Evolutionary conservation across 2,329 filamentous ascomycete genomes (phyloP).

Genomic region (Hypoxylon sp.): DNA sequence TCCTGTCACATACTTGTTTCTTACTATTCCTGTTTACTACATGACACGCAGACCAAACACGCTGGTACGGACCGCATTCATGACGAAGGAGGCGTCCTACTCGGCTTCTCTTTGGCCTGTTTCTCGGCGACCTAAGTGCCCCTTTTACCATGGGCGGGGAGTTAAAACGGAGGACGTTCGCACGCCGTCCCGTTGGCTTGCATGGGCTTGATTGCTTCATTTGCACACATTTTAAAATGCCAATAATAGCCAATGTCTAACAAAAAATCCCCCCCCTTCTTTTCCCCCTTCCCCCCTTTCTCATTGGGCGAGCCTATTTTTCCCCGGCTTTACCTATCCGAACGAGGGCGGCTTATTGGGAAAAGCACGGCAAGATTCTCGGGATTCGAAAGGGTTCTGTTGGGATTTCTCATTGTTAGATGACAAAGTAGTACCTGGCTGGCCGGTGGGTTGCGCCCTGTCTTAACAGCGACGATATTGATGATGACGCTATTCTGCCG

Average conservation of each 20-base stretch:
- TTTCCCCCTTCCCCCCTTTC: conserved; percentile 2
- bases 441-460: conserved; percentile 17
- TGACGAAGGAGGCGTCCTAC: conserved; percentile 28
- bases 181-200: conserved; percentile 28
- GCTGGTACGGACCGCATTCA: background rate
- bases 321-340: background rate
- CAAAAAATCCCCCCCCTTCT: background rate
- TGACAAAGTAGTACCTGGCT: conserved; percentile 20
- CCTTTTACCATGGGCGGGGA: conserved; percentile 33
- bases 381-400: conserved; percentile 33
- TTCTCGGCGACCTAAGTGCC: conserved; percentile 25
- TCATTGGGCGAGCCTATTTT: conserved; percentile 1
- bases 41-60: conserved; percentile 12
- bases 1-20: conserved; percentile 22
- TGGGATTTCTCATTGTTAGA: conserved; percentile 15
- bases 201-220: conserved; percentile 31
- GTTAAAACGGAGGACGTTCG: conserved; percentile 27
- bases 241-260: conserved; percentile 28
- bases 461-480: conserved; percentile 10
- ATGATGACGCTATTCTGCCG: conserved; percentile 18
- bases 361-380: conserved; percentile 11
- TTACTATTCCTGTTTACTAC: conserved; percentile 24
- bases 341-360: conserved; percentile 19
- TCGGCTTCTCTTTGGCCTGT: conserved; percentile 9
- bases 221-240: conserved; percentile 14